phyloP scores from a whole-genome alignment of 2,329 filamentous ascomycete species.

The Aquanectria penicillioides region DNA sequence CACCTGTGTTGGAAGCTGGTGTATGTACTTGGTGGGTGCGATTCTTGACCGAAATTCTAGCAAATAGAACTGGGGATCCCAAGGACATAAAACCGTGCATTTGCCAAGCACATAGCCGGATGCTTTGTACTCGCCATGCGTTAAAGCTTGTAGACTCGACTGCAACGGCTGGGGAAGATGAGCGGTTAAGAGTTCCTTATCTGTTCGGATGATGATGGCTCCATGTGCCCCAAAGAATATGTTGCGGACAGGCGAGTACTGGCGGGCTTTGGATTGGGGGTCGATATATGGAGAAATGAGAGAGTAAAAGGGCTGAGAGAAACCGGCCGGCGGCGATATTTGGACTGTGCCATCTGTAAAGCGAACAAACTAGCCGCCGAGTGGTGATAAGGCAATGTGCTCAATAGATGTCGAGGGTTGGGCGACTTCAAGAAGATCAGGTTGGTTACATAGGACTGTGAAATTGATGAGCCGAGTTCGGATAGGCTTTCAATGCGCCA shows the following conservation, averaged over 20 bases:
- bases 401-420: conserved; percentile 8
- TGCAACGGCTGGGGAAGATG: conserved; percentile 5
- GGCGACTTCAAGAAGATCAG: conserved; percentile 17
- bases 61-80: conserved; percentile 16
- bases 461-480: background rate
- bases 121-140: conserved; percentile 1
- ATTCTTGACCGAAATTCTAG: conserved; percentile 2
- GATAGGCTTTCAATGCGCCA: background rate
- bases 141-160: conserved; percentile 2
- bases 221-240: conserved; percentile 21
- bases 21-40: conserved; percentile 1
- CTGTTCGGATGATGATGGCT: conserved; percentile 9
- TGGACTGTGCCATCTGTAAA: conserved; percentile 27
- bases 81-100: conserved; percentile 21
- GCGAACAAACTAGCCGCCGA: conserved; percentile 21
- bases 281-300: conserved; percentile 10
- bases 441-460: conserved; percentile 22
- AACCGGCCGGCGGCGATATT: conserved; percentile 15
- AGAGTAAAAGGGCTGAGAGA: conserved; percentile 16
- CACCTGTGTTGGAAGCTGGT: conserved; percentile 9
- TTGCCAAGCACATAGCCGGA: conserved; percentile 14
- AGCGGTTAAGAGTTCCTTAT: background rate
- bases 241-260: conserved; percentile 1
- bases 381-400: conserved; percentile 19
- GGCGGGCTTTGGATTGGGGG: background rate